Evolutionary conservation across 179 eudicot species (phyloP).

Genomic region (Spinacia oleracea): DNA sequence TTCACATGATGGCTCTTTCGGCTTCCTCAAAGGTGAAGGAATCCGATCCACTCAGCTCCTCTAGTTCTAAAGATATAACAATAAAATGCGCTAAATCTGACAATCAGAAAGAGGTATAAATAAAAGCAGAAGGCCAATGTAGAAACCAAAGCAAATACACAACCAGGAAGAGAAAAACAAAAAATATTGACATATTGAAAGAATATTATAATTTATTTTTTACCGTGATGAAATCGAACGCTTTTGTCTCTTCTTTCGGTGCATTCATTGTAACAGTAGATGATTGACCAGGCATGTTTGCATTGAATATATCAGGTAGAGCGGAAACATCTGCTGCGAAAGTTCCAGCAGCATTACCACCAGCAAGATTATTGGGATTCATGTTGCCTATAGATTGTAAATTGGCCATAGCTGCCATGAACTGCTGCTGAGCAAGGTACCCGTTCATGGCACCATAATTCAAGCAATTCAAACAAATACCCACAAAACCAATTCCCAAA

Average conservation of each 20-base stretch:
- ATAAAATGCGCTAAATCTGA: not conserved
- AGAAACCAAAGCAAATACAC: not conserved
- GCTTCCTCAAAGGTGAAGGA: not conserved
- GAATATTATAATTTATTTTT: no score
- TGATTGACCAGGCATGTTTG: constrained; percentile 56
- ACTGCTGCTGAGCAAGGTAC: constrained; percentile 74
- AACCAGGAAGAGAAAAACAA: not conserved
- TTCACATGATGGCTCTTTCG: not conserved
- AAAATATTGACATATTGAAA: no score
- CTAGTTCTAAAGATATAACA: not conserved
- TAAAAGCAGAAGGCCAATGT: not conserved
- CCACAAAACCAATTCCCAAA: no score
- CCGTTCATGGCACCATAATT: constrained; percentile 70
- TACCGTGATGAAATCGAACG: constrained; percentile 96
- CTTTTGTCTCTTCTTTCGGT: constrained; percentile 82
- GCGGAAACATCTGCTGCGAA: constrained; percentile 48
- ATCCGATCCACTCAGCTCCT: not conserved
- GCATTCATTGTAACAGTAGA: constrained; percentile 57
- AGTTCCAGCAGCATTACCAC: constrained; percentile 42
- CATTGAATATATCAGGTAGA: constrained; percentile 81
- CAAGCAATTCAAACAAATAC: no score
- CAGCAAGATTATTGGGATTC: constrained; percentile 47
- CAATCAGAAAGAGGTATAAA: not conserved
- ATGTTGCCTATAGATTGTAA: constrained; percentile 64
- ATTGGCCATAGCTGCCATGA: constrained; percentile 83